Evolutionary conservation across 306 rosid species (phyloP).

Genomic region (Dalbergia cochinchinensis): DNA sequence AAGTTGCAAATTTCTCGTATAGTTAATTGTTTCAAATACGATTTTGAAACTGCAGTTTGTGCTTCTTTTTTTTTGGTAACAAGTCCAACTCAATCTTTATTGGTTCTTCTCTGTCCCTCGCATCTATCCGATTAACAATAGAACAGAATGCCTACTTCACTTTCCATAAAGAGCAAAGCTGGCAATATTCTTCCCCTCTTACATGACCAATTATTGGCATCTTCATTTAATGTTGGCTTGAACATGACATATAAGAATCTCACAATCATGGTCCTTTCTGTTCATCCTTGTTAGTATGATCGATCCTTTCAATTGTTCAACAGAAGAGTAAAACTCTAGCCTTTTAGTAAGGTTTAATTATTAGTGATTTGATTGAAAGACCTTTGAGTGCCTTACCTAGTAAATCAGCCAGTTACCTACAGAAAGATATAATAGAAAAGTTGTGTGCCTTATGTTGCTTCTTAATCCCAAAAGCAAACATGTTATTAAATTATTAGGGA

Average conservation of each 20-base stretch:
- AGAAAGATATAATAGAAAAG: too few species aligned
- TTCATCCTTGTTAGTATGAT: not conserved
- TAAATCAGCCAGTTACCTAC: not conserved
- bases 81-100: not conserved
- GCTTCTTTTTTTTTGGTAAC: not conserved
- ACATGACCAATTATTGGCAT: slow-evolving; percentile 29
- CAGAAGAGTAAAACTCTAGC: not conserved
- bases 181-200: slow-evolving; percentile 43
- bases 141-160: slow-evolving; percentile 36
- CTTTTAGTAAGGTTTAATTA: not conserved
- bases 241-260: slow-evolving; percentile 39
- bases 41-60: not conserved
- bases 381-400: not conserved
- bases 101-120: not conserved
- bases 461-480: too few species aligned
- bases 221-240: slow-evolving; percentile 47
- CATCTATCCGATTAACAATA: slow-evolving; percentile 2
- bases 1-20: too few species aligned
- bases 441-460: too few species aligned
- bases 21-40: not conserved
- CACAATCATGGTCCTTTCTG: not conserved
- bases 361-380: not conserved
- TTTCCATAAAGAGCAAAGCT: slow-evolving; percentile 53
- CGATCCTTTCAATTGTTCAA: slow-evolving; percentile 5
- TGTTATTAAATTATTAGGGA: too few species aligned